A percentile compares a stretch with the other conserved stretches of the same genome.
phyloP scores from a whole-genome alignment of 1,284 basidiomycete genomes.

The Malassezia cuniculi region DNA sequence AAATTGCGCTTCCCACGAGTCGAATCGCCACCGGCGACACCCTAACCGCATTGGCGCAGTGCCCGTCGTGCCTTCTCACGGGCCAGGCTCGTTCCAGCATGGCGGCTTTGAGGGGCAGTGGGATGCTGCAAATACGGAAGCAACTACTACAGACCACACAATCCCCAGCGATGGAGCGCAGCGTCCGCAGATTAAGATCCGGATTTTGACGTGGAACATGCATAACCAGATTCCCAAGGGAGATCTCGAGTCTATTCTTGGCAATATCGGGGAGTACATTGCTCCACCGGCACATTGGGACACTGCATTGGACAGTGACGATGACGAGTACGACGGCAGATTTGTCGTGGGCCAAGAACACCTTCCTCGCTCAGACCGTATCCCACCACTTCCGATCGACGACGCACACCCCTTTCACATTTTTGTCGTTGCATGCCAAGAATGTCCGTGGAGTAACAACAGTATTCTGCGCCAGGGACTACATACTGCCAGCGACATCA shows the following conservation, averaged over 20 bases:
- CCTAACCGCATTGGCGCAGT: too few species aligned
- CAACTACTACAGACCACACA: too few species aligned
- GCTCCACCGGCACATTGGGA: conserved; percentile 37
- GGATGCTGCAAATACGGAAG: too few species aligned
- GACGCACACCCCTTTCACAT: conserved; percentile 62
- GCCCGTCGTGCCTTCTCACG: too few species aligned
- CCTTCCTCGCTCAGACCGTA: conserved; percentile 15
- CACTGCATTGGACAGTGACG: conserved; percentile 17
- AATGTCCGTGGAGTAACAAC: conserved; percentile 41
- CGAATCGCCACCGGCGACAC: too few species aligned
- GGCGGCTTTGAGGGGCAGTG: too few species aligned
- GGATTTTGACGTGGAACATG: conserved; percentile 51
- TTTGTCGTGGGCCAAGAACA: background rate
- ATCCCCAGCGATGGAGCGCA: too few species aligned
- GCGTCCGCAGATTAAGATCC: conserved; percentile 46
- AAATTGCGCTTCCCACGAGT: too few species aligned
- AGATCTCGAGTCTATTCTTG: conserved; percentile 61
- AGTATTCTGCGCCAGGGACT: conserved; percentile 29
- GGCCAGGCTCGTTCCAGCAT: too few species aligned
- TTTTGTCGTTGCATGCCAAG: conserved; percentile 64
- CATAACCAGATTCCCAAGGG: conserved; percentile 53
- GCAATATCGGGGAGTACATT: conserved; percentile 53
- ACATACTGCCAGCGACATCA: conserved; percentile 34
- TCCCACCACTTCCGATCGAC: conserved; percentile 32
- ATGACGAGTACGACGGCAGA: conserved; percentile 9